Conservation (phyloP, 2,329 filamentous ascomycete species). For the Diplodia mutila region DNA sequence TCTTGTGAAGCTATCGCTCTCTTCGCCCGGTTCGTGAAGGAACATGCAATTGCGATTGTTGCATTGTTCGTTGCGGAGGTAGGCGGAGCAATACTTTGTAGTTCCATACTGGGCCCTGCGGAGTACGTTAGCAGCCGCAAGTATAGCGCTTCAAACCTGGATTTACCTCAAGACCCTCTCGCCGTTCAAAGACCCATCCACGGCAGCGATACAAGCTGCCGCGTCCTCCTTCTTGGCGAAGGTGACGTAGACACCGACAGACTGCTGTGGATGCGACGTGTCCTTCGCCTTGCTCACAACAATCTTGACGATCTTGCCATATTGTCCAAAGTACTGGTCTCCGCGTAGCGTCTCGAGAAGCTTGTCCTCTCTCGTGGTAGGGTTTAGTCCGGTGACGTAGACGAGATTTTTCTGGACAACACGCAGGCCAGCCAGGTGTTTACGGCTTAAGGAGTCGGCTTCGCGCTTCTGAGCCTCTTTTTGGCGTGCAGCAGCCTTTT, state of each 20-base stretch:
- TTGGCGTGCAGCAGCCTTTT: conserved; percentile 85
- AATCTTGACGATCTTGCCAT: conserved; percentile 97
- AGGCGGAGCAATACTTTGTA: conserved; percentile 98
- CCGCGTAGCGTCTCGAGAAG: conserved; percentile 88
- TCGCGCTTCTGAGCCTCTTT: conserved; percentile 97
- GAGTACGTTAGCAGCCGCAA: neutral
- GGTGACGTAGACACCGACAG: conserved; percentile 97
- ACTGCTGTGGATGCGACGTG: conserved; percentile 69
- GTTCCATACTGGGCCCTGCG: conserved; percentile 75
- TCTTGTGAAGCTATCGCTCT: conserved; percentile 93
- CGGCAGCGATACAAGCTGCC: conserved; percentile 83
- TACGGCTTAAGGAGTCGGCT: conserved; percentile 91
- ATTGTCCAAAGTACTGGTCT: conserved; percentile 94
- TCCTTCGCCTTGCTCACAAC: conserved; percentile 97
- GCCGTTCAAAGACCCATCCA: conserved; percentile 90
- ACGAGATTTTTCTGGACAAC: conserved; percentile 99
- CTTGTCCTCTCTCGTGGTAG: conserved; percentile 89
- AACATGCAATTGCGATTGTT: conserved; percentile 98
- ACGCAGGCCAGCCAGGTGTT: conserved; percentile 91
- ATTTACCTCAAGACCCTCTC: conserved; percentile 81
- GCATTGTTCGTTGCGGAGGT: conserved; percentile 90
- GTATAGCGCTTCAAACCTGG: conserved; percentile 37
- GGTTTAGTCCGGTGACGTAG: conserved; percentile 93
- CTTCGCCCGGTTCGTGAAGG: conserved; percentile 95
- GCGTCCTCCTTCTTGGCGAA: conserved; percentile 93